Percentiles rank a stretch among this genome's conserved stretches.
These are phyloP conservation scores for Isoetes taiwanensis DNA, from an alignment of 75 land plant genomes.

Conservation along the genomic window DNA sequence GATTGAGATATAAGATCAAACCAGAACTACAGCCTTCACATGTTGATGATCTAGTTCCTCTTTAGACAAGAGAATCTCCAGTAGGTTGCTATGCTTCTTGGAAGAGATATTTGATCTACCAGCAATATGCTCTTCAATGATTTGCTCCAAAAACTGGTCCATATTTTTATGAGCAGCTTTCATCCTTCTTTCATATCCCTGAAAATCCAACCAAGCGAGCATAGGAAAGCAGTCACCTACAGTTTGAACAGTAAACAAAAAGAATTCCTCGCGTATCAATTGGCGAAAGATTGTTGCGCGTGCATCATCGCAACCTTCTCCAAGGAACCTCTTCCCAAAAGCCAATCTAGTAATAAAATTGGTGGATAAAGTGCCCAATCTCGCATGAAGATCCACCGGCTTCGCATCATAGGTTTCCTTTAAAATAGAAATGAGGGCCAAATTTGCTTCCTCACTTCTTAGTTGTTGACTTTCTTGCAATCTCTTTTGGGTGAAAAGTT, in stretches of 20 bases:
- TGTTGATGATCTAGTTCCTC: not conserved
- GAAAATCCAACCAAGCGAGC: conserved; percentile 10
- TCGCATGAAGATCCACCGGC: not conserved
- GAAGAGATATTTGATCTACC: not conserved
- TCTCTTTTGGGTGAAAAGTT: conserved; percentile 22
- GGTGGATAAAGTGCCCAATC: not conserved
- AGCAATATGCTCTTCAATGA: conserved; percentile 6
- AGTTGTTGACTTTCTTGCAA: no score
- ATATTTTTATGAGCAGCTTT: not conserved
- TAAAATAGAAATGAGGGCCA: no score
- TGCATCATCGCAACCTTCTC: no score
- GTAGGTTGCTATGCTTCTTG: not conserved
- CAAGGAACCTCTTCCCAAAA: conserved; percentile 5
- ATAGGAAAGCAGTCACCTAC: conserved; percentile 13
- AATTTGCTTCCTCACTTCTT: no score
- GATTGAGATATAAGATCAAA: not conserved
- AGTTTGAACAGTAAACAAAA: conserved; percentile 3
- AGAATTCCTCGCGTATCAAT: not conserved
- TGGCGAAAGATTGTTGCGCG: no score
- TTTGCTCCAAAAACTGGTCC: conserved; percentile 2
- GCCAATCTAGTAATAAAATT: conserved; percentile 4
- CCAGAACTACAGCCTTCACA: conserved; percentile 3
- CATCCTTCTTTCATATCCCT: conserved; percentile 12
- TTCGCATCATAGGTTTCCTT: not conserved
- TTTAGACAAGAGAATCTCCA: not conserved